Percentiles rank a stretch among this genome's conserved stretches.
phyloP scores from a whole-genome alignment of 179 eudicot genomes.

The Beta macrorhiza region DNA sequence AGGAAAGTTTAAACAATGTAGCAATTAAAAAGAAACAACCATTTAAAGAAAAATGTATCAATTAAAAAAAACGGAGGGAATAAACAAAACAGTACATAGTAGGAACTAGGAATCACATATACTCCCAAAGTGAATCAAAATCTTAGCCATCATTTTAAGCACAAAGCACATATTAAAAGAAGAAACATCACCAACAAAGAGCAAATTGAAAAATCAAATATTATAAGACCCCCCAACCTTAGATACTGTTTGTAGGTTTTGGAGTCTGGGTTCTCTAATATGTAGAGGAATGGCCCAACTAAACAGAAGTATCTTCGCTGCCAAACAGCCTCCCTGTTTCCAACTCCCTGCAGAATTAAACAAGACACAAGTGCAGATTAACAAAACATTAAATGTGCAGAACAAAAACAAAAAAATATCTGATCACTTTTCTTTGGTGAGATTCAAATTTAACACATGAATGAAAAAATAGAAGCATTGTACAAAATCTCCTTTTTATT shows the following conservation, averaged over 20 bases:
- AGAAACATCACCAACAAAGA: background rate
- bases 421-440: background rate
- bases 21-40: no score
- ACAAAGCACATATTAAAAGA: background rate
- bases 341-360: conserved; percentile 65
- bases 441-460: no score
- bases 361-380: conserved; percentile 15
- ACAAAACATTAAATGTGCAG: background rate
- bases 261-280: conserved; percentile 73
- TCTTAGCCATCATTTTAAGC: background rate
- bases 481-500: no score
- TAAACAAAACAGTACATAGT: background rate
- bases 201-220: conserved; percentile 3
- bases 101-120: background rate
- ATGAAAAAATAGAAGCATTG: no score
- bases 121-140: background rate
- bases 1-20: no score
- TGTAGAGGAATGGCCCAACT: conserved; percentile 83
- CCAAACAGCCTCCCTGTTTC: conserved; percentile 95
- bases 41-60: no score
- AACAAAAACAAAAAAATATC: background rate
- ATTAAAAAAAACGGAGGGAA: background rate
- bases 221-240: conserved; percentile 48
- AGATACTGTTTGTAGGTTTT: conserved; percentile 76
- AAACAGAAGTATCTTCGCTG: conserved; percentile 81